Conservation (phyloP, 1,139 yeast genomes). For the Zygosaccharomyces pseudobailii region DNA sequence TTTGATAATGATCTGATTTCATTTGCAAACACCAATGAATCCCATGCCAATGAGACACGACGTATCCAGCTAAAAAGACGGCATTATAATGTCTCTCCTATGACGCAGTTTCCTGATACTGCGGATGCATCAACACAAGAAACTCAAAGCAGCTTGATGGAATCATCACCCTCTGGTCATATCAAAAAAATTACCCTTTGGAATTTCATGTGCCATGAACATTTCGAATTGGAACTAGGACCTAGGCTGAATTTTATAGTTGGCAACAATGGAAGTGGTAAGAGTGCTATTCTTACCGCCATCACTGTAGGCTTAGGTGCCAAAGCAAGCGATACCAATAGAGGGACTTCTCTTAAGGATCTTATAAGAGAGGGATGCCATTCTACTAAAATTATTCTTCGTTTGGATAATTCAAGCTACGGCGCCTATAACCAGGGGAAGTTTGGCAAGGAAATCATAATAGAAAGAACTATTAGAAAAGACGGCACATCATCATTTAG, state of each 20-base stretch:
- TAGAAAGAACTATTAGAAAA: constrained; percentile 64
- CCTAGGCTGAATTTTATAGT: constrained; percentile 86
- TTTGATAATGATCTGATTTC: constrained; percentile 16
- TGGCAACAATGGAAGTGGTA: constrained; percentile 95
- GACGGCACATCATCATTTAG: constrained; percentile 48
- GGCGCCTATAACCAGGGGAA: constrained; percentile 59
- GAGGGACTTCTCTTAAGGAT: constrained; percentile 68
- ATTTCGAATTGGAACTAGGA: constrained; percentile 71
- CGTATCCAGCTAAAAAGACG: constrained; percentile 14
- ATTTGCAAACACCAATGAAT: constrained; percentile 13
- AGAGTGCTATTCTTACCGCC: constrained; percentile 88
- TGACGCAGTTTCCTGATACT: constrained; percentile 27
- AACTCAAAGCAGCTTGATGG: constrained; percentile 8
- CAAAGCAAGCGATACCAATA: constrained; percentile 81
- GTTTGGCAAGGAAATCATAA: constrained; percentile 63
- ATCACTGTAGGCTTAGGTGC: constrained; percentile 92
- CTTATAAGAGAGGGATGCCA: constrained; percentile 75
- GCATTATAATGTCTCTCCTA: constrained; percentile 23
- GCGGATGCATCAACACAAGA: constrained; percentile 2
- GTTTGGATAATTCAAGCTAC: constrained; percentile 56
- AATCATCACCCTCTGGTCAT: constrained; percentile 32
- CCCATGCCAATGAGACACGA: constrained; percentile 6
- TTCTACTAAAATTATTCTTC: constrained; percentile 57
- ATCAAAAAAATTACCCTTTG: constrained; percentile 53
- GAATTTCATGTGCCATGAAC: constrained; percentile 83